Evolutionary conservation across 768 basidiomycete genomes (phyloP).

Genomic region (Dictyophora rubrovolvata): DNA sequence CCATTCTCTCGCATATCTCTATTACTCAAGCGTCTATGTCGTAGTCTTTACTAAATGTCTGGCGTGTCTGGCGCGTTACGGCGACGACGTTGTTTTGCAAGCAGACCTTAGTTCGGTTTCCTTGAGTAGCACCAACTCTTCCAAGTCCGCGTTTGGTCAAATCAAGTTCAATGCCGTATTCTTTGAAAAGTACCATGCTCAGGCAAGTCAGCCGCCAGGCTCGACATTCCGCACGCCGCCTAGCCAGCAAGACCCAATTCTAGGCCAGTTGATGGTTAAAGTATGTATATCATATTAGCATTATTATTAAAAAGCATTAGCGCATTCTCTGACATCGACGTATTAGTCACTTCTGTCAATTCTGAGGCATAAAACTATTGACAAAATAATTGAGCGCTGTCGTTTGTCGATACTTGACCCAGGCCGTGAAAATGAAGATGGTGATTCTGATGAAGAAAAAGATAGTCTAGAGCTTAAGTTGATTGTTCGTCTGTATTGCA

Average conservation of each 20-base stretch:
- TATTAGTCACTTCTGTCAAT: slow-evolving; percentile 64
- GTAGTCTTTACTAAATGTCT: slow-evolving; percentile 73
- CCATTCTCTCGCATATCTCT: not conserved
- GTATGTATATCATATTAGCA: slow-evolving; percentile 25
- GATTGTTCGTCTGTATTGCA: slow-evolving; percentile 66
- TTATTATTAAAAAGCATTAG: not conserved
- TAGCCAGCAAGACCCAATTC: slow-evolving; percentile 30
- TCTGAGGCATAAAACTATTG: slow-evolving; percentile 61
- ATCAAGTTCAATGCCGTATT: slow-evolving; percentile 61
- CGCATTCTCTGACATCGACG: not conserved
- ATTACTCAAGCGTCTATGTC: too few relatives aligned
- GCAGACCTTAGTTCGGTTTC: slow-evolving; percentile 51
- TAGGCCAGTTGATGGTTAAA: slow-evolving; percentile 63
- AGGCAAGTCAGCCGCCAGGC: slow-evolving; percentile 12
- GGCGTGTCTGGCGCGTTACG: slow-evolving; percentile 69
- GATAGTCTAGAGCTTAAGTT: slow-evolving; percentile 59
- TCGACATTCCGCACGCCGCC: slow-evolving; percentile 17
- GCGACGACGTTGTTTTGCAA: slow-evolving; percentile 67
- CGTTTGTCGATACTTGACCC: slow-evolving; percentile 61
- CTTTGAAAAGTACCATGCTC: slow-evolving; percentile 57
- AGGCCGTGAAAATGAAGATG: slow-evolving; percentile 19
- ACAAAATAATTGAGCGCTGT: slow-evolving; percentile 69
- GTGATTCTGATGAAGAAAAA: slow-evolving; percentile 28
- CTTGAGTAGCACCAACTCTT: slow-evolving; percentile 67
- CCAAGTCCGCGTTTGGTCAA: slow-evolving; percentile 73